Conservation (phyloP, 345 rosid species). For the Euphorbia peplus region DNA sequence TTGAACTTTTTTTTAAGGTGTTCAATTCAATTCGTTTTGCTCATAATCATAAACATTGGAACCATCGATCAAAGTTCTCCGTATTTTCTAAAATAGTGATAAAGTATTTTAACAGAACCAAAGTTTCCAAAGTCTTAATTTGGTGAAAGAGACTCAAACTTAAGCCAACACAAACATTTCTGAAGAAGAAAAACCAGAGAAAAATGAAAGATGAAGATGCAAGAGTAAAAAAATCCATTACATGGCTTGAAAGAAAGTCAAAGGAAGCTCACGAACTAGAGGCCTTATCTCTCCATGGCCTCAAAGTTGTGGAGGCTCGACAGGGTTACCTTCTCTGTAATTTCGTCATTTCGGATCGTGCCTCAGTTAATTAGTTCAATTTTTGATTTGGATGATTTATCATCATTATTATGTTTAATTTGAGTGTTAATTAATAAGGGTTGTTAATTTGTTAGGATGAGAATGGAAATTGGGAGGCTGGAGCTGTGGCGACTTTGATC, state of each 20-base stretch:
- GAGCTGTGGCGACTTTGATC: constrained; percentile 49
- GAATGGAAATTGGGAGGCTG: constrained; percentile 47
- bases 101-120: too few relatives aligned
- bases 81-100: too few relatives aligned
- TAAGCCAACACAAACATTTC: too few relatives aligned
- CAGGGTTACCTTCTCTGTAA: constrained; percentile 35
- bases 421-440: neutral
- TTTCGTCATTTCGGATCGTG: constrained; percentile 30
- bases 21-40: too few relatives aligned
- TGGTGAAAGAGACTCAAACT: too few relatives aligned
- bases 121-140: too few relatives aligned
- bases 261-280: constrained; percentile 17
- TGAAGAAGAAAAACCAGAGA: neutral
- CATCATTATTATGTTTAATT: neutral
- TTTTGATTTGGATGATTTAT: neutral
- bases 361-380: constrained; percentile 25
- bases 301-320: constrained; percentile 21
- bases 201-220: constrained; percentile 19
- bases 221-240: constrained; percentile 3
- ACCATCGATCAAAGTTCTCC: too few relatives aligned
- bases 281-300: constrained; percentile 14
- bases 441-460: constrained; percentile 29
- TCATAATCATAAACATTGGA: too few relatives aligned
- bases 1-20: too few relatives aligned
- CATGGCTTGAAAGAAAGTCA: constrained; percentile 20